These are phyloP conservation scores for Lactarius evosmus DNA, from an alignment of 768 basidiomycete species.

Conservation along the genomic window DNA sequence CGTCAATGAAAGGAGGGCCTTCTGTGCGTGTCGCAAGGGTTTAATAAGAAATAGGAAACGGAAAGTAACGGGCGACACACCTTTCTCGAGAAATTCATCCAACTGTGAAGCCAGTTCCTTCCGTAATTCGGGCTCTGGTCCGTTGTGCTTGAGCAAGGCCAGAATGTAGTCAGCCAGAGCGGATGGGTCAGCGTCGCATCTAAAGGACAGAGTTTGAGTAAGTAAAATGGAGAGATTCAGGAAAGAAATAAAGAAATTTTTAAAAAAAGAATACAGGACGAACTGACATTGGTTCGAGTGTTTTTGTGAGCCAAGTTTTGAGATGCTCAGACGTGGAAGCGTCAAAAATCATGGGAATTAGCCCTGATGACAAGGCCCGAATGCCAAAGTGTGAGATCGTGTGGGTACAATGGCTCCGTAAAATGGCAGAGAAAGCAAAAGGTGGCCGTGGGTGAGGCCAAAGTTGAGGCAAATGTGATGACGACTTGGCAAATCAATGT, in stretches of 20 bases:
- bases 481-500: no score
- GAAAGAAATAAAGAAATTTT: neutral
- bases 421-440: neutral
- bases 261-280: conserved; percentile 32
- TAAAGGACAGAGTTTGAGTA: conserved; percentile 35
- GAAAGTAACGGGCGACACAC: conserved; percentile 40
- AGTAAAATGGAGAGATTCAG: conserved; percentile 17
- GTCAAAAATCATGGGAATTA: conserved; percentile 61
- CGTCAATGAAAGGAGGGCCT: conserved; percentile 74
- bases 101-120: conserved; percentile 73
- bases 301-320: conserved; percentile 84
- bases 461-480: neutral
- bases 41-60: conserved; percentile 23
- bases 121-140: conserved; percentile 76
- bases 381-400: neutral
- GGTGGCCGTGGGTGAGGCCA: neutral
- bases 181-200: conserved; percentile 94
- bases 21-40: conserved; percentile 40
- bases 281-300: conserved; percentile 83
- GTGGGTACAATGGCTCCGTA: neutral
- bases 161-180: conserved; percentile 94
- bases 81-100: conserved; percentile 91
- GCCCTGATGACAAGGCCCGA: neutral
- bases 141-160: conserved; percentile 88
- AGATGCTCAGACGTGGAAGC: conserved; percentile 60